phyloP scores from a whole-genome alignment of 108 stramenopile species.

The Pseudonitzschia delicatissima region DNA sequence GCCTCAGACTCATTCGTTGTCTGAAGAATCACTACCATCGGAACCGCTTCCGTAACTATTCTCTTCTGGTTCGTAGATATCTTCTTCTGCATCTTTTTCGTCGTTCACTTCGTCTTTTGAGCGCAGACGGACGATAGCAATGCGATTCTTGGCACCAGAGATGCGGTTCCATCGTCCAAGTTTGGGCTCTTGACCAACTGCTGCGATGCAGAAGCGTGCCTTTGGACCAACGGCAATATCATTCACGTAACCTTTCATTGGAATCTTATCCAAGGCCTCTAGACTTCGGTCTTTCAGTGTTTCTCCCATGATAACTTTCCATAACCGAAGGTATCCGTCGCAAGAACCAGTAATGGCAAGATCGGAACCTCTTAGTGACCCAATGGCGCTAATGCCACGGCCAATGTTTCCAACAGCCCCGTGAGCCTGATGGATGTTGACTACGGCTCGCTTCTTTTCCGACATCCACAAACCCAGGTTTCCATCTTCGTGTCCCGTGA shows the following conservation, averaged over 20 bases:
- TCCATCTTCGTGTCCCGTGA: constrained; percentile 95
- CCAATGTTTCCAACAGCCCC: constrained; percentile 38
- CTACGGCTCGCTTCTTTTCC: constrained; percentile 91
- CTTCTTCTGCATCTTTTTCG: constrained; percentile 20
- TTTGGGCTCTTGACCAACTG: constrained; percentile 83
- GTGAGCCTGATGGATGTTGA: constrained; percentile 52
- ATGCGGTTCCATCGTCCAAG: constrained; percentile 87
- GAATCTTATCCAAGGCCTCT: constrained; percentile 48
- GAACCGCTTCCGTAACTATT: neutral
- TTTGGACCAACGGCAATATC: constrained; percentile 74
- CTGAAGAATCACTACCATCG: constrained; percentile 3
- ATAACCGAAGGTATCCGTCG: constrained; percentile 86
- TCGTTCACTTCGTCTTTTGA: constrained; percentile 29
- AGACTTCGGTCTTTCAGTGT: constrained; percentile 52
- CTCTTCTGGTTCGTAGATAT: neutral
- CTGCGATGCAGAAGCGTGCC: constrained; percentile 78
- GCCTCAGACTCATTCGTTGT: no score
- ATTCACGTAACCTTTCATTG: constrained; percentile 80
- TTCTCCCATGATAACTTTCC: constrained; percentile 70
- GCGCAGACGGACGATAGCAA: constrained; percentile 65
- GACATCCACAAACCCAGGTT: constrained; percentile 88
- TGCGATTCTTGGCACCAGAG: constrained; percentile 74
- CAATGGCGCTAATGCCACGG: constrained; percentile 55
- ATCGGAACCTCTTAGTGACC: constrained; percentile 65
- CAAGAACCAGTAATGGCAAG: constrained; percentile 76